Percentiles rank a stretch among this genome's conserved stretches.
phyloP scores from a whole-genome alignment of 306 rosid species.

The Ceratonia siliqua region DNA sequence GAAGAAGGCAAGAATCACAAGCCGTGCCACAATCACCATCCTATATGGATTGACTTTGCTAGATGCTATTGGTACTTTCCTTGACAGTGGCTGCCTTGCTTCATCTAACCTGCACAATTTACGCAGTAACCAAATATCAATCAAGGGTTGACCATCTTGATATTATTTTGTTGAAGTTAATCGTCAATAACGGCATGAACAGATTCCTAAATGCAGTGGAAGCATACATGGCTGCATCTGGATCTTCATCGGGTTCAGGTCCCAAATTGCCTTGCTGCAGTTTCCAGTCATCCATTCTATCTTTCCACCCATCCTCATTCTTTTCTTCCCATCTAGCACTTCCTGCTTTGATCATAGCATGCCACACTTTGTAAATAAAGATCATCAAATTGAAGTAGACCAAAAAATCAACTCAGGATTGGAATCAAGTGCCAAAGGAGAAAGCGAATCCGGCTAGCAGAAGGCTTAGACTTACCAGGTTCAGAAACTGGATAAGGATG shows the following conservation, averaged over 20 bases:
- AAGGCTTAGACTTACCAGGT: constrained; percentile 41
- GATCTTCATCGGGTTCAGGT: constrained; percentile 76
- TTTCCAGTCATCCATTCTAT: constrained; percentile 93
- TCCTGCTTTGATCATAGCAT: constrained; percentile 49
- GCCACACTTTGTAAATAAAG: background rate
- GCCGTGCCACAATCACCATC: constrained; percentile 88
- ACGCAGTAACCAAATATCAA: constrained; percentile 4
- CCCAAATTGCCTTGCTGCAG: constrained; percentile 92
- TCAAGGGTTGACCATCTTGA: background rate
- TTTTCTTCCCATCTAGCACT: constrained; percentile 79
- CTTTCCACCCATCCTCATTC: constrained; percentile 55
- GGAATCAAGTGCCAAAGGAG: background rate
- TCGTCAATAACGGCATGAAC: background rate
- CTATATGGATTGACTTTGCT: constrained; percentile 96
- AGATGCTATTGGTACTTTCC: constrained; percentile 91
- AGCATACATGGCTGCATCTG: constrained; percentile 62
- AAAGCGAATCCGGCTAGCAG: background rate
- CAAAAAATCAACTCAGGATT: background rate
- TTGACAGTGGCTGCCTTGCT: constrained; percentile 90
- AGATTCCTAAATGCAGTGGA: constrained; percentile 5
- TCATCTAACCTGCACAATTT: constrained; percentile 79
- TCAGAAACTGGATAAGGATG: constrained; percentile 77
- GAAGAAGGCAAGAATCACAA: constrained; percentile 67
- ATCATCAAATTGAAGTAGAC: background rate
- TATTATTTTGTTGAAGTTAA: background rate